Evolutionary conservation across 2,329 filamentous ascomycete species (phyloP).

Genomic region (Arthrinium puccinioides): DNA sequence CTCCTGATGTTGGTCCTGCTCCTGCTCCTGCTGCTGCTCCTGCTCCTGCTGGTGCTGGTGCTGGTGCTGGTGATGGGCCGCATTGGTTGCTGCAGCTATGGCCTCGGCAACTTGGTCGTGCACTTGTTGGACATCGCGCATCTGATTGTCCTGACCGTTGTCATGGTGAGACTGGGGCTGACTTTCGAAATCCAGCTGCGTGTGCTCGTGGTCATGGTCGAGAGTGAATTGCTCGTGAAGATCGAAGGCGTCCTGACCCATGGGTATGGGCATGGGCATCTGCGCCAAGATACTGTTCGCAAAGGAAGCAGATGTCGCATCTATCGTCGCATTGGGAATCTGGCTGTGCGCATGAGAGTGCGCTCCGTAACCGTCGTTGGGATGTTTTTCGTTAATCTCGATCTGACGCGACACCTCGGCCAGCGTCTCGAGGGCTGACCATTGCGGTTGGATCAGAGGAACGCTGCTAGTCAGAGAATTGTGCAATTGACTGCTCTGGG

Average conservation of each 20-base stretch:
- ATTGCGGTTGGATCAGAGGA: slow-evolving; percentile 35
- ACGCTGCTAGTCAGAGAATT: slow-evolving; percentile 5
- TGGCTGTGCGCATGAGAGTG: too few species aligned
- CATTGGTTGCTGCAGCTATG: too few species aligned
- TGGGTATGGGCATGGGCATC: too few species aligned
- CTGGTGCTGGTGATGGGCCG: too few species aligned
- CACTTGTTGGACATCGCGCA: too few species aligned
- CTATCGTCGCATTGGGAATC: slow-evolving; percentile 29
- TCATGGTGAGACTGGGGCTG: slow-evolving; percentile 2
- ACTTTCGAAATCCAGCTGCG: slow-evolving; percentile 39
- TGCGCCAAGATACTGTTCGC: slow-evolving; percentile 4
- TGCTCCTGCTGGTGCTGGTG: background rate
- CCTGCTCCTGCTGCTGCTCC: background rate
- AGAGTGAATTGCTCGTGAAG: slow-evolving; percentile 52
- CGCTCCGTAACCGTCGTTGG: too few species aligned
- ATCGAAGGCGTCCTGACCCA: slow-evolving; percentile 23
- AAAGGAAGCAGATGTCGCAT: slow-evolving; percentile 2
- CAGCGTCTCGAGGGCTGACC: slow-evolving; percentile 78
- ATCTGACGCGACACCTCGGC: slow-evolving; percentile 83
- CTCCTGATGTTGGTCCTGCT: slow-evolving; percentile 3
- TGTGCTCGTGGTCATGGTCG: slow-evolving; percentile 49
- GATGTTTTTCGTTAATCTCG: slow-evolving; percentile 56
- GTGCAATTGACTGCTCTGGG: slow-evolving; percentile 3
- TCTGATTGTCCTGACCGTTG: background rate
- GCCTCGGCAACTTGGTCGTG: too few species aligned